A percentile compares a stretch with the other conserved stretches of the same genome.
These are phyloP conservation scores for Harringtonia aguacate DNA, from an alignment of 2,329 filamentous ascomycete species.

Conservation along the genomic window DNA sequence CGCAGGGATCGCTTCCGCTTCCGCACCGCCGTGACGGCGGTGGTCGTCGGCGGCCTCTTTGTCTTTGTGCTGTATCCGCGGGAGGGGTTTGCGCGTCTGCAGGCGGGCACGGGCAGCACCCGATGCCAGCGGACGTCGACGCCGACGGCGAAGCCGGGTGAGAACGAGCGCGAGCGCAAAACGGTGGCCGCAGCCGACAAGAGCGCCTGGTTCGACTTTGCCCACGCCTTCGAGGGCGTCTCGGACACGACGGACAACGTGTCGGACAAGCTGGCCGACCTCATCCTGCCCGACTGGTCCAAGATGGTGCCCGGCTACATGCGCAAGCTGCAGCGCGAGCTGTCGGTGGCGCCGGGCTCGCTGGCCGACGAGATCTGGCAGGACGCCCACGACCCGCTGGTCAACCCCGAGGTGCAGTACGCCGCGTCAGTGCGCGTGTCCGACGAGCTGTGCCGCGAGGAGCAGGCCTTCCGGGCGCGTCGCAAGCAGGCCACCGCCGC, in stretches of 20 bases:
- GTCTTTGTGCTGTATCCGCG: neutral
- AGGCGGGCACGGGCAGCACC: neutral
- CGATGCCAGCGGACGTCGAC: neutral
- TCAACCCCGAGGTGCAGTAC: constrained; percentile 80
- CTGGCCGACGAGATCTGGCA: constrained; percentile 88
- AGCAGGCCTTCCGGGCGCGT: constrained; percentile 61
- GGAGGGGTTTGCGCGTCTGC: neutral
- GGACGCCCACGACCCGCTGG: constrained; percentile 72
- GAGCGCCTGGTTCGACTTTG: constrained; percentile 36
- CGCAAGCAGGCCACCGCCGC: constrained; percentile 58
- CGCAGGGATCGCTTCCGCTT: too few relatives aligned
- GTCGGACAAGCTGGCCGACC: constrained; percentile 52
- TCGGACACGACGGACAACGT: constrained; percentile 39
- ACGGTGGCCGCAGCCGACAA: constrained; percentile 15
- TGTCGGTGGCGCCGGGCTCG: constrained; percentile 79
- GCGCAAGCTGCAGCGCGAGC: constrained; percentile 74
- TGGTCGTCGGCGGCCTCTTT: neutral
- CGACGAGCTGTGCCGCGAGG: constrained; percentile 69
- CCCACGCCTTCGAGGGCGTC: constrained; percentile 37
- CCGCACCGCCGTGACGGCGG: neutral
- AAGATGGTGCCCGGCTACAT: constrained; percentile 64
- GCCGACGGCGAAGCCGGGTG: neutral
- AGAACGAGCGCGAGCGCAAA: neutral
- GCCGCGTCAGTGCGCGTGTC: constrained; percentile 77
- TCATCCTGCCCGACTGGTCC: constrained; percentile 76